phyloP scores from a whole-genome alignment of 768 basidiomycete genomes.

The Podaxis pistillaris region DNA sequence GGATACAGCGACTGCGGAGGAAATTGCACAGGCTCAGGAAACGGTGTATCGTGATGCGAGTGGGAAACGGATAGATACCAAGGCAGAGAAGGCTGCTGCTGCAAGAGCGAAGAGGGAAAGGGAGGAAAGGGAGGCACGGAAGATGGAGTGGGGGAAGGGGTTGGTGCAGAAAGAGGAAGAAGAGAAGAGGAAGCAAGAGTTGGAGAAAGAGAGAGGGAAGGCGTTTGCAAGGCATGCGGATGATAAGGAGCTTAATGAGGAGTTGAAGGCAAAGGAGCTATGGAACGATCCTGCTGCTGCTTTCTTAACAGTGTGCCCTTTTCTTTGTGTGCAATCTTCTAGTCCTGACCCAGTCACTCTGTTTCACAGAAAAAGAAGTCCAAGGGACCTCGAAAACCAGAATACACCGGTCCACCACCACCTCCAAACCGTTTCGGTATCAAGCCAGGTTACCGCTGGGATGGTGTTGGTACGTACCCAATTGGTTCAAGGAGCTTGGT shows the following conservation, averaged over 20 bases:
- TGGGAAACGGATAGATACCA: slow-evolving; percentile 88
- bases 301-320: slow-evolving; percentile 74
- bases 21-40: slow-evolving; percentile 69
- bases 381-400: slow-evolving; percentile 78
- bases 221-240: slow-evolving; percentile 80
- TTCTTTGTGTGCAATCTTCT: background rate
- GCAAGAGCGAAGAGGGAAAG: slow-evolving; percentile 74
- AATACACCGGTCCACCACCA: slow-evolving; percentile 83
- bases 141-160: slow-evolving; percentile 99
- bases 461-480: slow-evolving; percentile 80
- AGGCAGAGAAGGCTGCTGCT: slow-evolving; percentile 81
- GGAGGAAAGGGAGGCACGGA: slow-evolving; percentile 83
- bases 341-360: background rate
- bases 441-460: slow-evolving; percentile 95
- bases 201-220: slow-evolving; percentile 64
- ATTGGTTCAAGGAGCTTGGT: background rate
- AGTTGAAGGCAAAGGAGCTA: slow-evolving; percentile 72
- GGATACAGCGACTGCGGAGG: slow-evolving; percentile 44
- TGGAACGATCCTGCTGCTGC: slow-evolving; percentile 99
- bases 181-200: slow-evolving; percentile 60
- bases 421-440: slow-evolving; percentile 96
- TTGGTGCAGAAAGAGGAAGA: slow-evolving; percentile 82
- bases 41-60: slow-evolving; percentile 92
- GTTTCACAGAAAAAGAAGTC: slow-evolving; percentile 61
- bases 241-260: slow-evolving; percentile 83